Evolutionary conservation across 345 rosid species (phyloP), one percentile per base, ranked within the genome.

Genomic region (Chamaenerion angustifolium): DNA sequence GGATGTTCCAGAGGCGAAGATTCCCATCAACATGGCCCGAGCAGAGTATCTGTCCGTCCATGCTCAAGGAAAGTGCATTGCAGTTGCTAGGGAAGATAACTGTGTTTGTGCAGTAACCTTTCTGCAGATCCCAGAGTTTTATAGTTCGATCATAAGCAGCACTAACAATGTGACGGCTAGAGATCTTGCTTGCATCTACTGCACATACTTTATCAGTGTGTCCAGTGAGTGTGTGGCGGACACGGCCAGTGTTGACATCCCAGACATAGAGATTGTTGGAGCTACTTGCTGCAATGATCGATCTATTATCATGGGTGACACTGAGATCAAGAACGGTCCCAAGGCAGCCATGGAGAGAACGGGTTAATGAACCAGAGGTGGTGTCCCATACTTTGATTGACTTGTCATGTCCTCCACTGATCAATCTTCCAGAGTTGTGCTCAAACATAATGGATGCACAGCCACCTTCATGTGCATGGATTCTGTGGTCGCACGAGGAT

Each of bases 21-120:
- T 87, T 82, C 63, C 98, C 98, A 56, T 92, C 98, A 51, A 82
- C 74, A 64, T 92, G 98, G 43, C 98, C 98, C 1, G 98, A 87
- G 70, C 86, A 92, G 58, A 92, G 75, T 8, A 95, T 84, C 59
- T 71, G 88, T 45, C 96, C 98, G 53, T 87, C 98, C 56, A 65
- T 70, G 71, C 88, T 78, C 73, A 92, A 73, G 69, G 78, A 77
- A 47, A 79, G 68, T 55, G 98, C 69, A 63, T 87, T 92, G 79
- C 98, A 87, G 68, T 87, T 84, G 73, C 96, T 87, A 53, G 68
- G 76, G 58, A 80, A 92, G 51, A 92, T 73, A 52, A 92, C 80
- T 0, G 98, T 92, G 82, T 74, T 87, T 12, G 77, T 79, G 76
- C 98, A 92, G 71, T 80, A 87, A 56, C 98, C 98, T 64, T 84